Base-by-base conservation (phyloP, 768 basidiomycete species). In the Naganishia friedmannii region DNA sequence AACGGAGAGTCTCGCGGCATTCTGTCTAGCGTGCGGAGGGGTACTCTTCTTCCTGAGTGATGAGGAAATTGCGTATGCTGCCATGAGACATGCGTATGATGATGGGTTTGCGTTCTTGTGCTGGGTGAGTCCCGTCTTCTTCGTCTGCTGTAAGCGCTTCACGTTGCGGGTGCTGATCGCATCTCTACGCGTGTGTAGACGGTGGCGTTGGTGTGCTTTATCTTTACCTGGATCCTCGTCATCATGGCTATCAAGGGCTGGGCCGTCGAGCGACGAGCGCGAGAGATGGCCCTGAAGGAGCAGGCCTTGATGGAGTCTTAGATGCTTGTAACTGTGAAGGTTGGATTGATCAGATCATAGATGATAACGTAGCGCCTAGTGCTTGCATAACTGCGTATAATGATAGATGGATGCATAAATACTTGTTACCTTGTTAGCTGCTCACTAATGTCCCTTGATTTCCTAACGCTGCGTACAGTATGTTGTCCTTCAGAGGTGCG, bases 61-160 rank as follows among this genome's bases (percentile, higher is more conserved):
- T 9, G 93, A 97, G 82, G 92, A 95, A 75, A 79, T 97, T 26
- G 90, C 91, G 3, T 86, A 91, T 72, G 90, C 91, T 15, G 93
- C 93, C 21, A 96, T 97, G 93, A 85, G 94, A 69, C 84, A 88
- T 76, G 91, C 91, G 31, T 87, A 88, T 74, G 93, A 93, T 84
- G 91, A 90, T 63, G 76, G 76, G 74, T 76, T 78, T 75, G 76
- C 77, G 87, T 82, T 71, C 85, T 79, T 72, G 48, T 56, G 37
- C 31, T 29, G 69, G 53, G 60, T 70, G 65, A 70, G 69, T 53
- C 4, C 4, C 34, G 34, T 12, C 34, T 4, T 37, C n/a, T 15
- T 2, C 8, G 26, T 10, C n/a, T 23, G 42, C 31, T 2, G 29
- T n/a, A n/a, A 26, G 17, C n/a, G 8, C 4, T 12, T 10, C 19